Evolutionary conservation across 1,284 basidiomycete genomes (phyloP), one percentile per base, ranked within the genome.

Genomic region (Cystobasidiaceae sp.): DNA sequence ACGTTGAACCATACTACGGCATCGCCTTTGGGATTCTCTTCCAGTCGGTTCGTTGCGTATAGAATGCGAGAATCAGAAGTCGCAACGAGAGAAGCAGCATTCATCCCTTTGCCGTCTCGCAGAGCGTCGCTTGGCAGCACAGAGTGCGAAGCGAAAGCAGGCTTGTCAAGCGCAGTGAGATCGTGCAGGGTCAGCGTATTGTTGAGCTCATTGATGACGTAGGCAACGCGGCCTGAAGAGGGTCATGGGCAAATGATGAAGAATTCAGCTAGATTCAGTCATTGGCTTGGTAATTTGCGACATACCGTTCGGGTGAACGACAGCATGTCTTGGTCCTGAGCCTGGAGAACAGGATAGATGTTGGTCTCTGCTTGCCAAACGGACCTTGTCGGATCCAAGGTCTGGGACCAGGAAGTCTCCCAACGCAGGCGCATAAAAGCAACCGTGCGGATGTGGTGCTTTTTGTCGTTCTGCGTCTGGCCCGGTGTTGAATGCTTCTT

Each of bases 241-340:
- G 52, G 7, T 11, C 7, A 13, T 15, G 43, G 15, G 33, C 28
- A 5, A 11, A 48, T 3, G 23, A 11, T 17, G 41, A 33, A 32
- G 19, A 13, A 19, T 33, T 34, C 13, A 5, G 7, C 11, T 5
- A 33, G 51, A 6, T 46, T n/a, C 19, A 17, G 7, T 27, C 52
- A 39, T 17, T 25, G n/a, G 8, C 23, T 23, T 13, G 13, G 21
- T 34, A 17, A 6, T 1, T 1, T 2, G 8, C 19, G 17, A 33
- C 63, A 5, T 46, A 66, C 64, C 39, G n/a, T 59, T 43, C 7
- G 56, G 15, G 25, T 66, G 34, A 17, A 59, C 39, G 5, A 49
- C 64, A n/a, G 56, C 55, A 28, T 66, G 64, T 25, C 64, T 45
- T 17, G 64, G 64, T 3, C 64, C 64, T 27, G 55, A 55, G 34